phyloP scores from a whole-genome alignment of 495 filamentous ascomycete species.

The Podospora pseudocomata region DNA sequence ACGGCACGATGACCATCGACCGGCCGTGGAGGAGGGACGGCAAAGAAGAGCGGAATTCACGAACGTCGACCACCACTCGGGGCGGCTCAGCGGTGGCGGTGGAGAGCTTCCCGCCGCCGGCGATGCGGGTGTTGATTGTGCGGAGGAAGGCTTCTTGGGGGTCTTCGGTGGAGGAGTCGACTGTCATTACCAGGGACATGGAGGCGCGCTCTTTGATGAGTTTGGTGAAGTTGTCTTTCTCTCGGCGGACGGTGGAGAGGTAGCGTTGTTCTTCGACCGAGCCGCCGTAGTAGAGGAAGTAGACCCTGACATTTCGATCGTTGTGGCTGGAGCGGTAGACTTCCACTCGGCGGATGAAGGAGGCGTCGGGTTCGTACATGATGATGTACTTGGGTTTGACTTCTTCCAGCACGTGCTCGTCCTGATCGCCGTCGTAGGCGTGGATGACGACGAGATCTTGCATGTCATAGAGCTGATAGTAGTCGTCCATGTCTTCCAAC shows the following conservation, averaged over 20 bases:
- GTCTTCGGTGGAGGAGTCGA: conserved; percentile 69
- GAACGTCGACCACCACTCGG: conserved; percentile 88
- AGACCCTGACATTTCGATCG: conserved; percentile 82
- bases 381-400: conserved; percentile 89
- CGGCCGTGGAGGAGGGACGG: conserved; percentile 88
- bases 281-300: conserved; percentile 92
- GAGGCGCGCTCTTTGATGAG: conserved; percentile 88
- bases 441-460: conserved; percentile 83
- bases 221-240: conserved; percentile 92
- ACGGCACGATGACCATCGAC: conserved; percentile 80
- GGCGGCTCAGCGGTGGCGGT: conserved; percentile 89
- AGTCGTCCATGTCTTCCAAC: conserved; percentile 83
- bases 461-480: conserved; percentile 91
- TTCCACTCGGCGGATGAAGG: conserved; percentile 91
- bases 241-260: conserved; percentile 77
- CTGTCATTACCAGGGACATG: conserved; percentile 80
- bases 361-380: conserved; percentile 97
- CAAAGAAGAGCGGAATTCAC: conserved; percentile 90
- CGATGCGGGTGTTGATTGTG: conserved; percentile 94
- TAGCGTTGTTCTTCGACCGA: conserved; percentile 97
- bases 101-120: conserved; percentile 76
- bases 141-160: conserved; percentile 90
- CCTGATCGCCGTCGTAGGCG: conserved; percentile 87
- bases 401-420: conserved; percentile 93
- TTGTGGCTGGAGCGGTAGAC: conserved; percentile 93